Percentiles rank a stretch among this genome's conserved stretches.
Conservation (phyloP, 176 grass and related monocot genomes). For the Aegilops bicornis region DNA sequence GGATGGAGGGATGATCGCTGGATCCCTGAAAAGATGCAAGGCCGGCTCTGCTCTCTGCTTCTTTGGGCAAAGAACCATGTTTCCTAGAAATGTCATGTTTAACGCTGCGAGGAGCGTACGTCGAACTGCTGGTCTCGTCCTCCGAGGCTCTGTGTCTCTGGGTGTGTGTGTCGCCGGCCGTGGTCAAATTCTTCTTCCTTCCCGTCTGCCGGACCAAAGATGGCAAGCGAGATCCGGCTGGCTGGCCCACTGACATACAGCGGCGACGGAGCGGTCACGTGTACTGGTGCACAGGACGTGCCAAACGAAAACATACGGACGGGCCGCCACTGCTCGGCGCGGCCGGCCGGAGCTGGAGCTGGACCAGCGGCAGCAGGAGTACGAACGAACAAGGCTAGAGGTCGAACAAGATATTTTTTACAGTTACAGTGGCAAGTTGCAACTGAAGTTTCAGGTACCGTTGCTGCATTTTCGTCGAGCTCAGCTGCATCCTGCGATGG, state of each 20-base stretch:
- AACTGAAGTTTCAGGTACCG: background rate
- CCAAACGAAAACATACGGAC: conserved; percentile 33
- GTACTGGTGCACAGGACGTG: conserved; percentile 38
- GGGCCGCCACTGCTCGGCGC: conserved; percentile 14
- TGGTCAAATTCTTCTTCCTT: conserved; percentile 34
- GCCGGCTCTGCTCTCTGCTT: background rate
- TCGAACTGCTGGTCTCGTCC: background rate
- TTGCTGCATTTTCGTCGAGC: background rate
- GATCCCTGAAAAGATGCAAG: conserved; percentile 16
- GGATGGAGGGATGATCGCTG: background rate
- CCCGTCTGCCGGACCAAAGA: conserved; percentile 40
- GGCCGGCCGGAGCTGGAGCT: background rate
- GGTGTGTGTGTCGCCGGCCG: background rate
- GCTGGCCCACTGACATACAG: conserved; percentile 40
- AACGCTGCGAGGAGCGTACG: background rate
- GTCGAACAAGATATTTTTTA: background rate
- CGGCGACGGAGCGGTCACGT: conserved; percentile 43
- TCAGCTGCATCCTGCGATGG: too few relatives aligned
- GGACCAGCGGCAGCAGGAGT: conserved; percentile 37
- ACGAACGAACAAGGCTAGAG: background rate
- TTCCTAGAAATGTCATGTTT: background rate
- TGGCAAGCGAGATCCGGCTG: conserved; percentile 36
- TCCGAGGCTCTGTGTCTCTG: background rate
- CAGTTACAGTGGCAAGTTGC: background rate
- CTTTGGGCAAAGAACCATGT: background rate